Percentiles rank a stretch among this genome's conserved stretches.
phyloP scores from a whole-genome alignment of 257 asterid species.

The Solanum etuberosum region DNA sequence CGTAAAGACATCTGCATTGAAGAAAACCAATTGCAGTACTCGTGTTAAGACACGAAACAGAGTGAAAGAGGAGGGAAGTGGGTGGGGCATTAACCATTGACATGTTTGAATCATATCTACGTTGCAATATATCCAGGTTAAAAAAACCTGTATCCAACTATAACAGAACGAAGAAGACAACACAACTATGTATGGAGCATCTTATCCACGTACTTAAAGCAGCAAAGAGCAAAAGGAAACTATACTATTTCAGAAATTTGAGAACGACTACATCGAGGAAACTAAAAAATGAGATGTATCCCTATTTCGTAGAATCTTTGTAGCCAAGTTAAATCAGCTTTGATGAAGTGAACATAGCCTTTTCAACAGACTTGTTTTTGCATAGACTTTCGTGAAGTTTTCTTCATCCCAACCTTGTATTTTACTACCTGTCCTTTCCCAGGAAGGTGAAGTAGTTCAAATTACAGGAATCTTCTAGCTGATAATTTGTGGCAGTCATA shows the following conservation, averaged over 20 bases:
- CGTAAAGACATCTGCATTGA: background rate
- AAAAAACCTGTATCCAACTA: background rate
- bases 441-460: background rate
- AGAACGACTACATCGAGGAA: background rate
- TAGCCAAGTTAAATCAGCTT: background rate
- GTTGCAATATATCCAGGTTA: background rate
- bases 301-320: background rate
- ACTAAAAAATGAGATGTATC: background rate
- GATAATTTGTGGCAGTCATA: background rate
- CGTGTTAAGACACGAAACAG: background rate
- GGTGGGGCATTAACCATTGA: background rate
- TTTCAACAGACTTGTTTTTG: background rate
- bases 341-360: background rate
- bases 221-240: background rate
- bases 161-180: background rate
- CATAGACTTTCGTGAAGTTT: background rate
- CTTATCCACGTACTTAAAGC: background rate
- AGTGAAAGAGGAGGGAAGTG: background rate
- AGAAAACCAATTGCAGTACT: background rate
- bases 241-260: background rate
- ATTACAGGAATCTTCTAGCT: background rate
- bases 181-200: background rate
- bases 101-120: background rate
- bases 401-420: background rate
- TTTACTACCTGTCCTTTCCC: background rate